Conservation (phyloP, 2,329 filamentous ascomycete species). For the Colletotrichum sp. region DNA sequence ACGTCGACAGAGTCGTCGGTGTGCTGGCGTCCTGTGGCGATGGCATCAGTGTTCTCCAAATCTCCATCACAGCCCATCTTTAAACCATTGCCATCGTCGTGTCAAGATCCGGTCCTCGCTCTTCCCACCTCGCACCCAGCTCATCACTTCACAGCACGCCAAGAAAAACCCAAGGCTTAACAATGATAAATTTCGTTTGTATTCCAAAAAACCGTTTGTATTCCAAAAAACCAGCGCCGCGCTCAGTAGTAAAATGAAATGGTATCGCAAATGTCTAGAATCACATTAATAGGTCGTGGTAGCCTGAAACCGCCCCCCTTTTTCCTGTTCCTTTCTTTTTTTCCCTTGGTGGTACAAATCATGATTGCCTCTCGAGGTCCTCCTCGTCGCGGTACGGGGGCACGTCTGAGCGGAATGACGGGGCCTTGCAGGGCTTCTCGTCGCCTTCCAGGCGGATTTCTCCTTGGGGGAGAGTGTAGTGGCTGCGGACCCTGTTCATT, state of each 20-base stretch:
- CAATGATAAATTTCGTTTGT: not conserved
- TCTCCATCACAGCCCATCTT: not conserved
- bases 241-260: conserved; percentile 4
- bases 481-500: not conserved
- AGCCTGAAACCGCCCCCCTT: not conserved
- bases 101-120: too few relatives aligned
- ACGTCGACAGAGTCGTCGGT: not conserved
- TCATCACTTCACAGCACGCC: not conserved
- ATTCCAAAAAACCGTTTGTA: too few relatives aligned
- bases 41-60: rapidly evolving
- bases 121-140: not conserved
- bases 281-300: conserved; percentile 1
- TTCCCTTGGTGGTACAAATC: not conserved
- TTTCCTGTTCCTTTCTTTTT: not conserved
- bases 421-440: conserved; percentile 2
- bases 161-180: not conserved
- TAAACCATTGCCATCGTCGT: not conserved
- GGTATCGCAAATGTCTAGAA: conserved; percentile 11
- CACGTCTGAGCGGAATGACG: conserved; percentile 7
- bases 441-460: conserved; percentile 5
- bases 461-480: conserved; percentile 3
- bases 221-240: conserved; percentile 8
- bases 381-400: not conserved
- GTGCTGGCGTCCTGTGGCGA: too few relatives aligned
- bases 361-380: not conserved